Evolutionary conservation across 371 early-diverging fungal species (phyloP).

Genomic region (Mucor velutinosus): DNA sequence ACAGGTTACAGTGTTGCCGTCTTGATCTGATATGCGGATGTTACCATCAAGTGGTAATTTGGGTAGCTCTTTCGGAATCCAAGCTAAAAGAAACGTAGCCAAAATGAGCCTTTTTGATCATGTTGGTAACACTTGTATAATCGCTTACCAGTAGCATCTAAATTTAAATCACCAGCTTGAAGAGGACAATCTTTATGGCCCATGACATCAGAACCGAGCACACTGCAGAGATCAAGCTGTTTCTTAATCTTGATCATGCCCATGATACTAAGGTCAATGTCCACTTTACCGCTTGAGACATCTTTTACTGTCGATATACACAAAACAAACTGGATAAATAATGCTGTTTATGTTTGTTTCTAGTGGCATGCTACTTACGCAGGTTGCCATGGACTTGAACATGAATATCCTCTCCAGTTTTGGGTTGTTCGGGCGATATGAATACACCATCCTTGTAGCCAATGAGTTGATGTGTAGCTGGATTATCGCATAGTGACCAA

Average conservation of each 20-base stretch:
- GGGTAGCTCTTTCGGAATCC: slow-evolving; percentile 48
- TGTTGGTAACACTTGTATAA: neutral
- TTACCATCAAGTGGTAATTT: slow-evolving; percentile 45
- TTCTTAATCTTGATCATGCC: slow-evolving; percentile 51
- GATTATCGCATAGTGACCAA: slow-evolving; percentile 47
- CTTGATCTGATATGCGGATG: slow-evolving; percentile 47
- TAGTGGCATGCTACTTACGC: slow-evolving; percentile 19
- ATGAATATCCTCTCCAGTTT: slow-evolving; percentile 41
- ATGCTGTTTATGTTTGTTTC: neutral
- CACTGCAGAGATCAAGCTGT: slow-evolving; percentile 43
- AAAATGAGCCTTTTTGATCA: neutral
- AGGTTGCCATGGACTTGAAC: slow-evolving; percentile 47
- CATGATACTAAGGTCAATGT: slow-evolving; percentile 46
- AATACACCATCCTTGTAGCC: slow-evolving; percentile 45
- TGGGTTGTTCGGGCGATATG: slow-evolving; percentile 41
- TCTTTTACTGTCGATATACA: slow-evolving; percentile 24
- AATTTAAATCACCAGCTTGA: slow-evolving; percentile 34
- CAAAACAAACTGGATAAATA: neutral
- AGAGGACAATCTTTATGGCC: slow-evolving; percentile 37
- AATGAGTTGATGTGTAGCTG: slow-evolving; percentile 34
- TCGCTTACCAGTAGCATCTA: slow-evolving; percentile 43
- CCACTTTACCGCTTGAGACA: slow-evolving; percentile 39
- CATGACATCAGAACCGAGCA: slow-evolving; percentile 45
- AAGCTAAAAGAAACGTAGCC: slow-evolving; percentile 24
- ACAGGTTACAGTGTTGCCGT: slow-evolving; percentile 44